These are phyloP conservation scores for Fusarium avenaceum DNA, from an alignment of 2,329 filamentous ascomycete species.

Conservation along the genomic window DNA sequence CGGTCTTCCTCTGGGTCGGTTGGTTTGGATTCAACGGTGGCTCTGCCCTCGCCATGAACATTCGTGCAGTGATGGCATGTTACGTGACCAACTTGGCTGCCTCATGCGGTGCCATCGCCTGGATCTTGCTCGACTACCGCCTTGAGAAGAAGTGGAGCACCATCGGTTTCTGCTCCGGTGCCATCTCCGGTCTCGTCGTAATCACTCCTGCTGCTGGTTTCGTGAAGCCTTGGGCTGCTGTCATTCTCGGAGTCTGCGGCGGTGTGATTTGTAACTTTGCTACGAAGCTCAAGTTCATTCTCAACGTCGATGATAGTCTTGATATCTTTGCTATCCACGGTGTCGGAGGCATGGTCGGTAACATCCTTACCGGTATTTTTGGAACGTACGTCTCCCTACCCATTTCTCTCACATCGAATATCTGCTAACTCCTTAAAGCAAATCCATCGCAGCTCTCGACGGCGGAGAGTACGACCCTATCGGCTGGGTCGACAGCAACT, in stretches of 20 bases:
- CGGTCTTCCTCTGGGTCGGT: constrained; percentile 87
- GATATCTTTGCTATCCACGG: constrained; percentile 94
- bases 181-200: constrained; percentile 87
- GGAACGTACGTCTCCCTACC: constrained; percentile 67
- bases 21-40: constrained; percentile 98
- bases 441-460: constrained; percentile 81
- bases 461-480: constrained; percentile 71
- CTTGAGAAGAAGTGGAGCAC: constrained; percentile 96
- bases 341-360: constrained; percentile 84
- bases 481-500: constrained; percentile 80
- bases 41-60: constrained; percentile 82
- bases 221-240: constrained; percentile 74
- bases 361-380: constrained; percentile 83
- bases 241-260: constrained; percentile 70
- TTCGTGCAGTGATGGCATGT: constrained; percentile 90
- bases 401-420: not conserved
- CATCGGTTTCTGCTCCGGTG: constrained; percentile 92
- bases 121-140: constrained; percentile 88
- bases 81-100: constrained; percentile 91
- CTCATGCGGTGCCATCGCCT: constrained; percentile 83
- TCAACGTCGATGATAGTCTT: constrained; percentile 87
- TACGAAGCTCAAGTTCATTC: constrained; percentile 82
- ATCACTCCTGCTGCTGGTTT: constrained; percentile 88
- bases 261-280: constrained; percentile 84
- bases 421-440: constrained; percentile 55